These are phyloP conservation scores for Pinus albicaulis DNA, from an alignment of 75 land plant genomes.

Conservation along the genomic window DNA sequence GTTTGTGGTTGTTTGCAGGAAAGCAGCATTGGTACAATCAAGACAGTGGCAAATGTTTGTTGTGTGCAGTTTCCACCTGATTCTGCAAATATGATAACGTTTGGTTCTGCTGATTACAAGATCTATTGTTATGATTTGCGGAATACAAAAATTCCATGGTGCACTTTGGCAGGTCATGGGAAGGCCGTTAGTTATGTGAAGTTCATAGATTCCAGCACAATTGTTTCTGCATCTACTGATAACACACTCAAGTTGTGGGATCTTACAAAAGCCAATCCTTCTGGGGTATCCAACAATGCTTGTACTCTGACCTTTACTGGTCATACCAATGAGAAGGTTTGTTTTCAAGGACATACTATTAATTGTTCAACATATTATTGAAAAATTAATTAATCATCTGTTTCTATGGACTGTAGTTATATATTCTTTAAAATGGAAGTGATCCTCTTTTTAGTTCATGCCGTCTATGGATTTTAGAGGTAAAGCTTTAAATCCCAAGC, in stretches of 20 bases:
- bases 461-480: background rate
- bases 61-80: conserved; percentile 90
- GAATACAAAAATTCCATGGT: conserved; percentile 66
- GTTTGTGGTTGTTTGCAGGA: conserved; percentile 33
- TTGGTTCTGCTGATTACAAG: conserved; percentile 96
- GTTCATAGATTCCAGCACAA: conserved; percentile 64
- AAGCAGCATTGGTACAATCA: conserved; percentile 47
- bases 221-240: conserved; percentile 96
- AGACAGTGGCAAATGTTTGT: conserved; percentile 74
- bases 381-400: background rate
- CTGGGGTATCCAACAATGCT: conserved; percentile 47
- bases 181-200: conserved; percentile 95
- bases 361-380: background rate
- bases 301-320: conserved; percentile 79
- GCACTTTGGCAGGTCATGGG: conserved; percentile 70
- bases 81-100: conserved; percentile 64
- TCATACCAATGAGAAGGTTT: conserved; percentile 93
- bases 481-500: background rate
- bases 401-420: background rate
- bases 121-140: conserved; percentile 87
- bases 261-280: conserved; percentile 48
- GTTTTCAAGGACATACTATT: background rate
- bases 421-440: background rate
- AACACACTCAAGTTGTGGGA: conserved; percentile 94
- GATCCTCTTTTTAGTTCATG: background rate